A percentile compares a stretch with the other conserved stretches of the same genome.
Conservation (phyloP, 2,329 filamentous ascomycete genomes). For the Leptodontidium sp. region DNA sequence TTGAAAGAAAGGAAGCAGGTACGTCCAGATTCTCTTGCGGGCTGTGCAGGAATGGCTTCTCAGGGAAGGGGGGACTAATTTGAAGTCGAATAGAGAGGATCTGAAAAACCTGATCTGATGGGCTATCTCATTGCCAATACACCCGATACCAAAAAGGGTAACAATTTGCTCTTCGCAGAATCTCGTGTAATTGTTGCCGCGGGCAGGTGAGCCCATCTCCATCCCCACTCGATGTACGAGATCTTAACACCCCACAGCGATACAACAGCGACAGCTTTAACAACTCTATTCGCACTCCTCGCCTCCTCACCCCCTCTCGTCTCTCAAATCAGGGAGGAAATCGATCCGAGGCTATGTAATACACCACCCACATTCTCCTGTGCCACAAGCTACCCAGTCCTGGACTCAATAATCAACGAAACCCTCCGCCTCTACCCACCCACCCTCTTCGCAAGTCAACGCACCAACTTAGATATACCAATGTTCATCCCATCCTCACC, state of each 20-base stretch:
- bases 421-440: constrained; percentile 33
- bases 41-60: neutral
- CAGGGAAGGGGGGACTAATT: neutral
- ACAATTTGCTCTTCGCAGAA: constrained; percentile 2
- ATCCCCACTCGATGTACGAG: too few relatives aligned
- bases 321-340: constrained; percentile 31
- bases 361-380: constrained; percentile 25
- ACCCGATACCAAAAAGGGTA: constrained; percentile 10
- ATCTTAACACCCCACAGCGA: constrained; percentile 44
- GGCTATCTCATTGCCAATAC: constrained; percentile 27
- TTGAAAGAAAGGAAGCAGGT: constrained; percentile 26
- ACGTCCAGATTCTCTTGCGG: neutral
- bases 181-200: constrained; percentile 33
- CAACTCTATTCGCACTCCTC: constrained; percentile 50
- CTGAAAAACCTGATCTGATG: constrained; percentile 33
- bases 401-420: constrained; percentile 38
- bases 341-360: constrained; percentile 18
- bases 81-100: constrained; percentile 1
- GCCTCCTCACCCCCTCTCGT: constrained; percentile 26
- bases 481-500: constrained; percentile 22
- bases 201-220: constrained; percentile 30
- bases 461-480: constrained; percentile 50
- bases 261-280: constrained; percentile 52
- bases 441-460: constrained; percentile 36
- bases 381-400: constrained; percentile 25